A percentile compares a stretch with the other conserved stretches of the same genome.
Conservation (phyloP, 2,329 filamentous ascomycete species). For the Aspergillus intermedius region DNA sequence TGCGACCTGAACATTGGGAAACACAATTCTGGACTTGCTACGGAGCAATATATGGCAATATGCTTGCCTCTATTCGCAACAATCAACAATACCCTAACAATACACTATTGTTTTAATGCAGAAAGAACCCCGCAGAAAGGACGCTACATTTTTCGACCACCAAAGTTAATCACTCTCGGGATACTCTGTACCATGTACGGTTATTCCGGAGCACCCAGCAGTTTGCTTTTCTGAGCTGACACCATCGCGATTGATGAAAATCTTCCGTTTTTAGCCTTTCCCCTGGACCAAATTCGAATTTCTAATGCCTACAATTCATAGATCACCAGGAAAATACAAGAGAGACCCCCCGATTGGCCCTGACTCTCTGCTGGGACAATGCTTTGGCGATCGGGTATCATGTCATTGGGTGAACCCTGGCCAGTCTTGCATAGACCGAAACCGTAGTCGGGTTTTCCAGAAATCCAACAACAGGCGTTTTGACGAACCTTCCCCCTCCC, state of each 20-base stretch:
- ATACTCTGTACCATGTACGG: neutral
- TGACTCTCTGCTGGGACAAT: neutral
- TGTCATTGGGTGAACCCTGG: neutral
- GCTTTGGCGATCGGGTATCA: neutral
- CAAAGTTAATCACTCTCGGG: neutral
- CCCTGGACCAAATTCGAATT: neutral
- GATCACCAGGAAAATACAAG: neutral
- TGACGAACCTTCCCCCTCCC: constrained; percentile 2
- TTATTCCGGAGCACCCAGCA: too few relatives aligned
- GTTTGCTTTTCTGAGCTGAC: neutral
- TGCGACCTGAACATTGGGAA: neutral
- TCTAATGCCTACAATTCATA: neutral
- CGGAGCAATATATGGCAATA: neutral
- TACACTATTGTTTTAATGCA: neutral
- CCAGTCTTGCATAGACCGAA: neutral
- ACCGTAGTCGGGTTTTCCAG: constrained; percentile 1
- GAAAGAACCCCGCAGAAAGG: neutral
- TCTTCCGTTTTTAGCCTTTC: neutral
- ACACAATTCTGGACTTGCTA: neutral
- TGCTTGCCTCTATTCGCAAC: neutral
- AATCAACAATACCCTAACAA: neutral
- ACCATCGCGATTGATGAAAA: neutral
- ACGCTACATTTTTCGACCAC: neutral
- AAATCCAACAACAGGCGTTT: neutral
- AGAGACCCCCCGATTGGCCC: neutral